A percentile compares a stretch with the other conserved stretches of the same genome.
These are phyloP conservation scores for Claviceps paspali DNA, from an alignment of 2,329 filamentous ascomycete genomes.

Conservation along the genomic window DNA sequence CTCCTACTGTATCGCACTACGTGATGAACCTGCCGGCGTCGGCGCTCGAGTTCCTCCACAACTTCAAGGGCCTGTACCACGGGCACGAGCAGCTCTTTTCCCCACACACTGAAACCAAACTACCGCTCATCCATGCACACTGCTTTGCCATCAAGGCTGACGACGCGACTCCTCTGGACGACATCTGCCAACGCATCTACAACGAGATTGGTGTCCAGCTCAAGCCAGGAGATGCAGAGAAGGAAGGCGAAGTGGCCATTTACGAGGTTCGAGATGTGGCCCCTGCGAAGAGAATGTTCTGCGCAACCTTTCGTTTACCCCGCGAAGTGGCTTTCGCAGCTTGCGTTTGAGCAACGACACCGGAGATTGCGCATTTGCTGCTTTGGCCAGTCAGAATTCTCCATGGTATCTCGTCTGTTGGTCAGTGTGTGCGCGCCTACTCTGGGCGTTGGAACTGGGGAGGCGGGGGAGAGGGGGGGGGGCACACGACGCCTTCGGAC, in stretches of 20 bases:
- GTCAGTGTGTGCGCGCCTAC: no score
- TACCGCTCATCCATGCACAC: constrained; percentile 86
- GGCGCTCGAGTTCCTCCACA: constrained; percentile 66
- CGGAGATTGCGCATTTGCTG: not conserved
- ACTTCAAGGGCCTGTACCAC: constrained; percentile 58
- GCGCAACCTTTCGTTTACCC: constrained; percentile 79
- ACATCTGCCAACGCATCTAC: constrained; percentile 27
- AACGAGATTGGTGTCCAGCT: constrained; percentile 26
- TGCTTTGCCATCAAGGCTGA: constrained; percentile 79
- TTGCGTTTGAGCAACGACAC: constrained; percentile 7
- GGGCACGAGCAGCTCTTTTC: constrained; percentile 51
- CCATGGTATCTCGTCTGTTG: not conserved
- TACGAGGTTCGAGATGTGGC: constrained; percentile 73
- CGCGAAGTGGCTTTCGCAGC: constrained; percentile 62
- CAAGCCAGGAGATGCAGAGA: constrained; percentile 28
- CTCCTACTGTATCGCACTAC: constrained; percentile 74
- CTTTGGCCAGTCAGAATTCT: not conserved
- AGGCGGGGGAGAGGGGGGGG: not conserved
- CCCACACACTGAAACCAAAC: constrained; percentile 38
- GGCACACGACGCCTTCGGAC: no score
- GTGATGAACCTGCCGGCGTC: constrained; percentile 95
- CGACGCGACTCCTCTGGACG: constrained; percentile 48
- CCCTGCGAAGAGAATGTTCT: constrained; percentile 93
- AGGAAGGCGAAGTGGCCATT: constrained; percentile 37
- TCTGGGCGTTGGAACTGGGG: no score